phyloP scores from a whole-genome alignment of 1,284 basidiomycete genomes.

The Tilletia setariae region DNA sequence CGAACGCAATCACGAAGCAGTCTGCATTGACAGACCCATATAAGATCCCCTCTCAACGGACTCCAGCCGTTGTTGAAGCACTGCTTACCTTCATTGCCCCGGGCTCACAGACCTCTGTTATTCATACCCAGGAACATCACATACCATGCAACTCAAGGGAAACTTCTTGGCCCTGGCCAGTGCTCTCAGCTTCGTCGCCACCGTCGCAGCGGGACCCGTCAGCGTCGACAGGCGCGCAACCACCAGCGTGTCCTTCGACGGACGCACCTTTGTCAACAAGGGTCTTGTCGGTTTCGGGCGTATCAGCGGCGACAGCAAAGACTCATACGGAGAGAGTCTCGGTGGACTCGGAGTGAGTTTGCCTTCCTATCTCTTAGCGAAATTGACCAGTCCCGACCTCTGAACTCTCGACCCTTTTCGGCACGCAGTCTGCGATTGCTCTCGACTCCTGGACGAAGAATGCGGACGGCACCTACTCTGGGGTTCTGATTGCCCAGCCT shows the following conservation, averaged over 20 bases:
- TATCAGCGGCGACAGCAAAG: constrained; percentile 40
- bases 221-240: not conserved
- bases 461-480: not conserved
- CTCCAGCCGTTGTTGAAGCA: too few species aligned
- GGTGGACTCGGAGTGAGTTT: constrained; percentile 46
- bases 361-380: constrained; percentile 24
- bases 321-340: constrained; percentile 52
- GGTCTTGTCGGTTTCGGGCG: constrained; percentile 55
- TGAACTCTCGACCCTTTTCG: not conserved
- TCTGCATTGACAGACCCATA: too few species aligned
- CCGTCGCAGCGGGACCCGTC: not conserved
- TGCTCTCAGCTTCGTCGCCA: not conserved
- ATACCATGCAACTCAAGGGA: constrained; percentile 4
- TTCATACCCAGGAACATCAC: not conserved
- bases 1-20: too few species aligned
- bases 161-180: constrained; percentile 1
- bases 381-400: not conserved
- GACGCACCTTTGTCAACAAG: constrained; percentile 43
- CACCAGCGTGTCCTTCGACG: constrained; percentile 17
- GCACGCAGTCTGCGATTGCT: constrained; percentile 1
- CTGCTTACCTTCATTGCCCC: too few species aligned
- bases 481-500: not conserved
- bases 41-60: too few species aligned
- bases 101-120: not conserved
- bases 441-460: constrained; percentile 3